These are phyloP conservation scores for Phlegmacium glaucopus DNA, from an alignment of 768 basidiomycete species.

Conservation along the genomic window DNA sequence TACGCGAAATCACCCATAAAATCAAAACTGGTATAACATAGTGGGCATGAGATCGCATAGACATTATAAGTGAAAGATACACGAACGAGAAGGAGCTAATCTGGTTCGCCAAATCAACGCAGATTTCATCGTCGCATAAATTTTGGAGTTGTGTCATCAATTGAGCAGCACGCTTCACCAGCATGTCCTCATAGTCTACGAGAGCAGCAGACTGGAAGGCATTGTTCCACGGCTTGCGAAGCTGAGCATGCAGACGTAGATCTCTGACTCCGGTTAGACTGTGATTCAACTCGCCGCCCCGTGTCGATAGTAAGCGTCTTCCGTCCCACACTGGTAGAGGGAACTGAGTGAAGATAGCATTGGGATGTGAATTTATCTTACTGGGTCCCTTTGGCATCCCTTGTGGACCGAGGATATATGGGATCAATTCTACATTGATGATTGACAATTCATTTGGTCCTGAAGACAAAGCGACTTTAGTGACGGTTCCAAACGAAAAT, in stretches of 20 bases:
- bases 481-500: background rate
- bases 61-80: slow-evolving; percentile 1
- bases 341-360: slow-evolving; percentile 5
- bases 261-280: slow-evolving; percentile 28
- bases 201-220: slow-evolving; percentile 33
- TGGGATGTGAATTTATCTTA: slow-evolving; percentile 15
- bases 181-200: slow-evolving; percentile 21
- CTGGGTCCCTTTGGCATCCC: slow-evolving; percentile 42
- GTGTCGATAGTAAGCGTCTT: slow-evolving; percentile 13
- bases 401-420: slow-evolving; percentile 29
- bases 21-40: slow-evolving; percentile 26
- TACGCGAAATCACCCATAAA: slow-evolving; percentile 38
- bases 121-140: slow-evolving; percentile 7
- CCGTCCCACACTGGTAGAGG: slow-evolving; percentile 27
- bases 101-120: slow-evolving; percentile 31
- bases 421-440: slow-evolving; percentile 26
- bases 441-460: slow-evolving; percentile 48
- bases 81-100: slow-evolving; percentile 36
- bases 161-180: slow-evolving; percentile 19
- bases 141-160: slow-evolving; percentile 16
- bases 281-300: slow-evolving; percentile 12
- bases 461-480: slow-evolving; percentile 10
- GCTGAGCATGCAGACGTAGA: slow-evolving; percentile 30
- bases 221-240: slow-evolving; percentile 37
- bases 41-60: background rate